Base-by-base conservation (phyloP, 306 rosid genomes). In the Quillaja saponaria region DNA sequence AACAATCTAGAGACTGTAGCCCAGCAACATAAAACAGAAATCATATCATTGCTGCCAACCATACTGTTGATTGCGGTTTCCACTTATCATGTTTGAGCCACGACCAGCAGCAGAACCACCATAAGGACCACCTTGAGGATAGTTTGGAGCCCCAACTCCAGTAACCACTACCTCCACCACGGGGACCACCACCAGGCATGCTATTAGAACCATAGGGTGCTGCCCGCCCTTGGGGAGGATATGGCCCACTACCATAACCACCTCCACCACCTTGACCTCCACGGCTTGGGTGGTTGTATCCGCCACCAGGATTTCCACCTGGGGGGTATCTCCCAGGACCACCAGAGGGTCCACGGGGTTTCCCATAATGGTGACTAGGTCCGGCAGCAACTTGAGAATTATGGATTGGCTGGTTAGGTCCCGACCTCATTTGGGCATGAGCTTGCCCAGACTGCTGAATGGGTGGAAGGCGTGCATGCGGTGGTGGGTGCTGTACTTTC, bases 151-250 rank as follows among this genome's bases (percentile, higher is more conserved):
- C 56, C 77, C 88, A 58, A 64, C 82, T 34, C 80, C 85, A 53
- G n/a, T 82, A 80, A 44, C 80, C 89, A 31, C 76, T 50, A 1
- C 81, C 68, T 7, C 75, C 80, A 6, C 88, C 87, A n/a, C 90
- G 78, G 49, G 85, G 81, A 58, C 88, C 86, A 3, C 84, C 81
- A 42, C 78, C 73, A 40, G 82, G 81, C 86, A 81, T 80, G 13
- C 78, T 65, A 55, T 76, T 72, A 45, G 84, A 82, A 10, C 70
- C 80, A 39, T 82, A 87, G 45, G 87, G 86, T 34, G 86, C 81
- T 16, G 83, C 95, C 4, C 83, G 76, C 33, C 86, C 88, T 67
- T 82, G 92, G 3, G 92, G 77, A 47, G 92, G 92, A 66, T 80
- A 82, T 34, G 82, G 79, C 13, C 82, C 84, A 21, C 67, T 68